Evolutionary conservation across 116 monocot species (phyloP).

Genomic region (Cymodocea nodosa): DNA sequence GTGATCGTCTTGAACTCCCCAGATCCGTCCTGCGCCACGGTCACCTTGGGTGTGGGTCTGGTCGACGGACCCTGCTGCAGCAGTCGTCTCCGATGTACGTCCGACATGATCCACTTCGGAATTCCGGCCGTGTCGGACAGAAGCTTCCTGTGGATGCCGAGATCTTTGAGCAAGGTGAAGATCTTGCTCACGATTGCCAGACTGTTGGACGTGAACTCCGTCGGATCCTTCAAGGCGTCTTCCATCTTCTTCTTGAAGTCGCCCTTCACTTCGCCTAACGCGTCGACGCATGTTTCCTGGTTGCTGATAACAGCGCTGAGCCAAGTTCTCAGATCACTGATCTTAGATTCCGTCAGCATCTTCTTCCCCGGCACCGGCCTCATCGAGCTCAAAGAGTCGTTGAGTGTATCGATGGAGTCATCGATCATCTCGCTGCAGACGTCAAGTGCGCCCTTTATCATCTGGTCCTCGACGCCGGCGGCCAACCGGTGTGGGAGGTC

Average conservation of each 20-base stretch:
- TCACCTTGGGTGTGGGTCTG: conserved; percentile 24
- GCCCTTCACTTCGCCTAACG: conserved; percentile 29
- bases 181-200: conserved; percentile 46
- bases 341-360: conserved; percentile 18
- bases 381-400: conserved; percentile 17
- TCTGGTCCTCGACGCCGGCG: conserved; percentile 14
- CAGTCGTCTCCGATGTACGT: conserved; percentile 6
- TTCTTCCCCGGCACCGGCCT: conserved; percentile 5
- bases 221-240: conserved; percentile 39
- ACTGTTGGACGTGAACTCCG: conserved; percentile 51
- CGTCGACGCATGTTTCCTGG: conserved; percentile 62
- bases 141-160: conserved; percentile 28
- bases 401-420: conserved; percentile 30
- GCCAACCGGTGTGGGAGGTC: conserved; percentile 12
- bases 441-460: conserved; percentile 20
- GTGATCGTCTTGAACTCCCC: conserved; percentile 32
- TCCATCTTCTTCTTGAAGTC: conserved; percentile 18
- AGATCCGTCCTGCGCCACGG: conserved; percentile 49
- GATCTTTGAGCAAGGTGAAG: conserved; percentile 13
- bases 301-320: conserved; percentile 58
- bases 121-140: neutral
- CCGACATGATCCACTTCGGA: conserved; percentile 10
- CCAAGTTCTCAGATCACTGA: conserved; percentile 49
- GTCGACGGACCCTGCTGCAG: conserved; percentile 8
- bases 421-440: conserved; percentile 44